phyloP scores from a whole-genome alignment of 257 asterid species.

The Penstemon barbatus region DNA sequence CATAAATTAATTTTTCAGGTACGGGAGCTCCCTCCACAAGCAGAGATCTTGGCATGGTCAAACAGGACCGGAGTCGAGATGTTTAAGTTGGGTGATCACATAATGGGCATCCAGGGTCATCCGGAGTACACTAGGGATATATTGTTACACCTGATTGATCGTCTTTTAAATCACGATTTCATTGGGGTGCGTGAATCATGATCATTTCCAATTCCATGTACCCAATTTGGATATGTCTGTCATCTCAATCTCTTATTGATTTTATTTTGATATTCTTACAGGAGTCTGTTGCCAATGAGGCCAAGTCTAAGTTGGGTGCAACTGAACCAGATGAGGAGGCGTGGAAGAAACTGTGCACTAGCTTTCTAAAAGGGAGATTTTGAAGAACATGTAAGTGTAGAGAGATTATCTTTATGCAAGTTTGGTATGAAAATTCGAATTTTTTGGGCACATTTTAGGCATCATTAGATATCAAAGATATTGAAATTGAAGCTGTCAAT shows the following conservation, averaged over 20 bases:
- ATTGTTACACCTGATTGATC: constrained; percentile 66
- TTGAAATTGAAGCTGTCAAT: too few relatives aligned
- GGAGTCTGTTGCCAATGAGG: constrained; percentile 64
- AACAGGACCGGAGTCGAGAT: constrained; percentile 73
- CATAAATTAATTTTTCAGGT: constrained; percentile 34
- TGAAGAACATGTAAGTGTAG: constrained; percentile 27
- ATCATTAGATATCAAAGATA: too few relatives aligned
- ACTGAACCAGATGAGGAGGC: constrained; percentile 68
- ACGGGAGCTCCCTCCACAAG: constrained; percentile 71
- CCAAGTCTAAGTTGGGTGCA: constrained; percentile 48
- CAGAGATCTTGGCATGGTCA: constrained; percentile 80
- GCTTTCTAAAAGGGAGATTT: constrained; percentile 79
- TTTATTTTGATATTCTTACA: constrained; percentile 9
- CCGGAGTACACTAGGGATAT: constrained; percentile 91
- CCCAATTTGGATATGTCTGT: too few relatives aligned
- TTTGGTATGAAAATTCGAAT: not conserved
- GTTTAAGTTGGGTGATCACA: constrained; percentile 73
- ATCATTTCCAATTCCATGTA: not conserved
- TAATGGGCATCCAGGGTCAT: constrained; percentile 94
- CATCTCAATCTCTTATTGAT: not conserved
- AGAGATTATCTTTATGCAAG: too few relatives aligned
- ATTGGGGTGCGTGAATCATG: constrained; percentile 39
- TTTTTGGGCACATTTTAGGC: too few relatives aligned
- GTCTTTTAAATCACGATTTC: constrained; percentile 50
- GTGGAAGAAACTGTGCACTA: constrained; percentile 75